phyloP scores from a whole-genome alignment of 345 rosid genomes.

The Aquilaria malaccensis region DNA sequence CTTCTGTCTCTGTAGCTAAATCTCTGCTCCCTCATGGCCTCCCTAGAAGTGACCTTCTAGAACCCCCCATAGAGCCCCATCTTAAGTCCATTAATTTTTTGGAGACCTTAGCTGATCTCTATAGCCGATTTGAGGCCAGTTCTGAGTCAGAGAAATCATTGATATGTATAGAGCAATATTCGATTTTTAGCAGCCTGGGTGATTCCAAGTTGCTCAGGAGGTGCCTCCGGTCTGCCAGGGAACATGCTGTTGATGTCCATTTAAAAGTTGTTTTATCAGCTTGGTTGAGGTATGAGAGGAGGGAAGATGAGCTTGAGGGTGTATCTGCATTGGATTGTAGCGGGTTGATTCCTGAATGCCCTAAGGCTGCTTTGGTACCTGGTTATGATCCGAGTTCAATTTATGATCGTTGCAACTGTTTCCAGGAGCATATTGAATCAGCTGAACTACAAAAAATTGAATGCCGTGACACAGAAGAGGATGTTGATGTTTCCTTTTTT shows the following conservation, averaged over 20 bases:
- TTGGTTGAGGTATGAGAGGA: conserved; percentile 82
- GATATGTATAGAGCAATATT: conserved; percentile 58
- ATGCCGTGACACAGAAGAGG: conserved; percentile 33
- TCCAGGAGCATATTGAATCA: conserved; percentile 10
- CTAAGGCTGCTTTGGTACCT: conserved; percentile 37
- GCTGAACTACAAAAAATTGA: conserved; percentile 17
- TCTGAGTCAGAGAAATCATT: conserved; percentile 30
- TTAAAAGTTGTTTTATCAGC: conserved; percentile 73
- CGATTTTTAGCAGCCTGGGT: conserved; percentile 49
- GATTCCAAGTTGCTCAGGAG: conserved; percentile 77
- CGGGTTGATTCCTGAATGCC: conserved; percentile 54
- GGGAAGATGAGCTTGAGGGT: conserved; percentile 61
- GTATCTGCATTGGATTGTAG: conserved; percentile 47
- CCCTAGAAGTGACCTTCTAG: conserved; percentile 57
- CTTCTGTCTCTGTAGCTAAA: conserved; percentile 33
- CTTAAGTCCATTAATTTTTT: conserved; percentile 61
- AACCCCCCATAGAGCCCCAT: conserved; percentile 64
- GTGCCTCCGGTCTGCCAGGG: conserved; percentile 63
- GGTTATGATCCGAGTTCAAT: conserved; percentile 39
- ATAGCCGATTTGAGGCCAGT: conserved; percentile 47
- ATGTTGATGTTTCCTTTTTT: conserved; percentile 38
- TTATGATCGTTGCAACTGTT: conserved; percentile 38
- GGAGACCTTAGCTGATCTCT: conserved; percentile 55
- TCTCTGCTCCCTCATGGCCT: conserved; percentile 55
- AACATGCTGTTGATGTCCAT: conserved; percentile 58